Conservation (phyloP, 768 basidiomycete species). For the Asterophora parasitica region DNA sequence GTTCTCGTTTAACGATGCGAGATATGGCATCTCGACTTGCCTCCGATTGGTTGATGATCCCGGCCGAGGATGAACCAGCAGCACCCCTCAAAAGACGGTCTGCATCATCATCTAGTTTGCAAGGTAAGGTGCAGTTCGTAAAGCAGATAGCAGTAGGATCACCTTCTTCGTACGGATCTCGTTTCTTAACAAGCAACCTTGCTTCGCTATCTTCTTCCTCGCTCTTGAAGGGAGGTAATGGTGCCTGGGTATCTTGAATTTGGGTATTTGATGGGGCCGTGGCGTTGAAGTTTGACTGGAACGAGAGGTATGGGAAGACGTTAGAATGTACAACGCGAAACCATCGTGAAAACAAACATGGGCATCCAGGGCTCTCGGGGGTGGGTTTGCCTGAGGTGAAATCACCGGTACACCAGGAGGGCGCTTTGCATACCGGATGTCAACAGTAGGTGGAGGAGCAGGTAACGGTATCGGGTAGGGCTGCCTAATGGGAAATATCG, state of each 20-base stretch:
- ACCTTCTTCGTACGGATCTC: conserved; percentile 20
- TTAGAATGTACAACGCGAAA: background rate
- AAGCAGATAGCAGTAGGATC: background rate
- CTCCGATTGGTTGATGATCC: conserved; percentile 2
- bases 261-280: background rate
- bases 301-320: background rate
- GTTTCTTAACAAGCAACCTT: conserved; percentile 8
- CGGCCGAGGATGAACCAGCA: background rate
- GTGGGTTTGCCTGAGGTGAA: background rate
- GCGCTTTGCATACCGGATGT: conserved; percentile 18
- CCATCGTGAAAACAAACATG: background rate
- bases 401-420: conserved; percentile 1
- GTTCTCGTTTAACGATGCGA: too few relatives aligned
- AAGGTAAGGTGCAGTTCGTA: background rate
- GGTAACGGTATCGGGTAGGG: conserved; percentile 23
- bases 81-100: background rate
- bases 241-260: background rate
- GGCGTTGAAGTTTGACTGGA: background rate
- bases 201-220: conserved; percentile 3
- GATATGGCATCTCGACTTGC: too few relatives aligned
- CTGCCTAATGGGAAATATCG: conserved; percentile 19
- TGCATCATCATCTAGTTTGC: conserved; percentile 10
- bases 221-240: background rate
- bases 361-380: conserved; percentile 1
- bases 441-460: conserved; percentile 16